Percentiles rank a stretch among this genome's conserved stretches.
Evolutionary conservation across 1,139 yeast species (phyloP).

Genomic region (Nakaseomyces nivariensis): DNA sequence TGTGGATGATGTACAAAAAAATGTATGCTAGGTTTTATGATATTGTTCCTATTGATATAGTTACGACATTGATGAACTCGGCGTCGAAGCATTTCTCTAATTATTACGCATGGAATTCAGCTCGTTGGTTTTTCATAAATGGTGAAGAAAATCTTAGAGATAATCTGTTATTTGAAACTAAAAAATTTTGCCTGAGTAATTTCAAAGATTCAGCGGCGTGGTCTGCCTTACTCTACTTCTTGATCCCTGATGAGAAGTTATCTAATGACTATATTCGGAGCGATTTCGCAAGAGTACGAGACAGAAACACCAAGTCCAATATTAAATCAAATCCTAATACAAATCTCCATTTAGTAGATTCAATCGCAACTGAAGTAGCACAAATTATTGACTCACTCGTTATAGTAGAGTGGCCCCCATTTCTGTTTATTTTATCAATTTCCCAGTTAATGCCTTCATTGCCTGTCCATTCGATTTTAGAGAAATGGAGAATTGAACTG

Average conservation of each 20-base stretch:
- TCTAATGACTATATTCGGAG: not conserved
- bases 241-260: slow-evolving; percentile 6
- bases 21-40: slow-evolving; percentile 14
- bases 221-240: slow-evolving; percentile 24
- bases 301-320: not conserved
- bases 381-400: not conserved
- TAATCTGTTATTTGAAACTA: slow-evolving; percentile 14
- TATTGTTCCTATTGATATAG: not conserved
- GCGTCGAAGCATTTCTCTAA: slow-evolving; percentile 34
- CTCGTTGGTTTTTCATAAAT: slow-evolving; percentile 30
- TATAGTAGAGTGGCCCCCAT: slow-evolving; percentile 21
- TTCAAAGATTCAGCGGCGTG: slow-evolving; percentile 39
- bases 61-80: slow-evolving; percentile 11
- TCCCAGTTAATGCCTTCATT: not conserved
- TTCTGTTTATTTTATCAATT: slow-evolving; percentile 12
- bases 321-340: not conserved
- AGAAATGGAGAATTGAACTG: slow-evolving; percentile 14
- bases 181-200: slow-evolving; percentile 30
- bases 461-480: not conserved
- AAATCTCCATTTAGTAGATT: not conserved
- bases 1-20: slow-evolving; percentile 34
- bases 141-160: slow-evolving; percentile 6
- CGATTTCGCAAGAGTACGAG: slow-evolving; percentile 1
- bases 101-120: slow-evolving; percentile 36
- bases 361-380: not conserved